Evolutionary conservation across 75 land plant species (phyloP).

Genomic region (Cryptomeria japonica): DNA sequence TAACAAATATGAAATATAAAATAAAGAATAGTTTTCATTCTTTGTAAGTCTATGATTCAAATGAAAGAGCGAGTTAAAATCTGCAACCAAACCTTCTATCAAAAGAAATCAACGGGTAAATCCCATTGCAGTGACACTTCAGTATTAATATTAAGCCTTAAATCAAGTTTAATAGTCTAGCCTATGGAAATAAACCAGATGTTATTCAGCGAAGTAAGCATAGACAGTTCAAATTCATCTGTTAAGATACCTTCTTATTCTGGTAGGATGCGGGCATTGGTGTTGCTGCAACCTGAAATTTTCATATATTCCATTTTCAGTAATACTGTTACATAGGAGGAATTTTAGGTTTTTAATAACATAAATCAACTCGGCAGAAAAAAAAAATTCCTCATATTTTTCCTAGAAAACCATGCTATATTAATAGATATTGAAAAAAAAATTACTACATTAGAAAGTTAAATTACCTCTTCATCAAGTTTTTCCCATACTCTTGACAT

Average conservation of each 20-base stretch:
- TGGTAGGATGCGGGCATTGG: conserved; percentile 67
- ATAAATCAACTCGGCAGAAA: not conserved
- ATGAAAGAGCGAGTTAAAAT: too few relatives aligned
- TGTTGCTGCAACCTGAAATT: conserved; percentile 67
- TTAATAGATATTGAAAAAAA: not conserved
- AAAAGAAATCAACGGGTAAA: not conserved
- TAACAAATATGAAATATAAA: not conserved
- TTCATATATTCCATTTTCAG: not conserved
- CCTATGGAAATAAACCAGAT: not conserved
- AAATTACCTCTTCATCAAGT: conserved; percentile 55
- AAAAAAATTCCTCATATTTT: too few relatives aligned
- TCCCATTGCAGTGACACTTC: not conserved
- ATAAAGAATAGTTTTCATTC: not conserved
- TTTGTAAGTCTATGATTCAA: not conserved
- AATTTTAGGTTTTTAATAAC: not conserved
- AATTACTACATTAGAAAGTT: too few relatives aligned
- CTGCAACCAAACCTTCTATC: not conserved
- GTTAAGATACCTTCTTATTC: conserved; percentile 59
- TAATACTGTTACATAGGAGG: not conserved
- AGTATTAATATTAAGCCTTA: not conserved
- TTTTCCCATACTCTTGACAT: conserved; percentile 88
- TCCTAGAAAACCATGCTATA: not conserved
- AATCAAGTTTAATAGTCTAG: not conserved
- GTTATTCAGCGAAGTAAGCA: not conserved
- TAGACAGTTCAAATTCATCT: not conserved